phyloP scores from a whole-genome alignment of 1,284 basidiomycete genomes.

The Malassezia caprae region DNA sequence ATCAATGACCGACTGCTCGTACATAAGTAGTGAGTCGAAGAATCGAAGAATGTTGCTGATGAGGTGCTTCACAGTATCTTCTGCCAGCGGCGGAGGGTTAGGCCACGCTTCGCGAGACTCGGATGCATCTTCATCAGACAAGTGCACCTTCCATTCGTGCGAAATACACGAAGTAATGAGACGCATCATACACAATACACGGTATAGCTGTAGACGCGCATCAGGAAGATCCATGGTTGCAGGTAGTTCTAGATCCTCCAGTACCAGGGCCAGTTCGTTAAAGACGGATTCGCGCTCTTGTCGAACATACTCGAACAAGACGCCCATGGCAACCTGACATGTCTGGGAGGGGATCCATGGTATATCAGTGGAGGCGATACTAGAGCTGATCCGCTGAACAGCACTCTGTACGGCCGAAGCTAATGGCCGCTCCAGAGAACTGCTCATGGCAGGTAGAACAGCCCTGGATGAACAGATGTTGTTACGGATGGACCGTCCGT shows the following conservation, averaged over 20 bases:
- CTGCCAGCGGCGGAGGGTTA: not conserved
- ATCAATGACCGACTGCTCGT: not conserved
- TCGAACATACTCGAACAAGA: not conserved
- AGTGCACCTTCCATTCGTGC: not conserved
- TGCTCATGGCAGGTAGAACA: not conserved
- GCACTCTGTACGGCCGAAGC: not conserved
- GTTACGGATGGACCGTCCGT: not conserved
- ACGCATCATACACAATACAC: not conserved
- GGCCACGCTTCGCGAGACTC: not conserved
- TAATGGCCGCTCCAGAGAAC: not conserved
- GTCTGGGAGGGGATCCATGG: constrained; percentile 1
- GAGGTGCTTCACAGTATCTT: not conserved
- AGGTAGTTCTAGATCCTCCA: not conserved
- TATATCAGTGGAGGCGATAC: not conserved
- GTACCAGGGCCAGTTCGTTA: not conserved
- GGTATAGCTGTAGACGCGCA: not conserved
- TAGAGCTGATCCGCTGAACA: not conserved
- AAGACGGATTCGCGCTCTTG: not conserved
- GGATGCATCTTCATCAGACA: not conserved
- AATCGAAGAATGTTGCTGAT: not conserved
- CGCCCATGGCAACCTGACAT: not conserved
- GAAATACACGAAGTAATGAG: not conserved
- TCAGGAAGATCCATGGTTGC: not conserved
- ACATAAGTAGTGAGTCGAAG: not conserved
- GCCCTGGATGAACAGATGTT: not conserved